phyloP scores from a whole-genome alignment of 2,329 filamentous ascomycete species.

The Paraphoma chrysanthemicola region DNA sequence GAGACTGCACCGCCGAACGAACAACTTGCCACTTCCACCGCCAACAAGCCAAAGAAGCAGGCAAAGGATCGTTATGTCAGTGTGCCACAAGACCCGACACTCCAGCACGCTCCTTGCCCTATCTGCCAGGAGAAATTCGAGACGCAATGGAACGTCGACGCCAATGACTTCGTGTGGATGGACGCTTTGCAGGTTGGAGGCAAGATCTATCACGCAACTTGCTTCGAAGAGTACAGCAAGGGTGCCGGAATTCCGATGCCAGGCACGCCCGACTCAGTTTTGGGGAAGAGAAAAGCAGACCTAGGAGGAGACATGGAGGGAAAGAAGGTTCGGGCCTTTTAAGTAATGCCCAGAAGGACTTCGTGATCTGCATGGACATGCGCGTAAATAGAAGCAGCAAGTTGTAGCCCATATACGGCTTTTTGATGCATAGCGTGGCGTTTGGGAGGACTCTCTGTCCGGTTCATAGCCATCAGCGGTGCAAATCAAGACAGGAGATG shows the following conservation, averaged over 20 bases:
- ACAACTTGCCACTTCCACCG: slow-evolving; percentile 38
- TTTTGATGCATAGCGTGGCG: slow-evolving; percentile 21
- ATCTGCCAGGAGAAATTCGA: slow-evolving; percentile 97
- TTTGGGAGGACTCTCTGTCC: neutral
- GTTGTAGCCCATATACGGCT: neutral
- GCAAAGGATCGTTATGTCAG: slow-evolving; percentile 75
- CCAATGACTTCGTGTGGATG: slow-evolving; percentile 96
- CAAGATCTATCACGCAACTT: slow-evolving; percentile 88
- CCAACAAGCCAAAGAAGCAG: slow-evolving; percentile 56
- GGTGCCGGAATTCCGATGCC: slow-evolving; percentile 40
- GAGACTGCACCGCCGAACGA: slow-evolving; percentile 59
- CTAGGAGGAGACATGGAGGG: slow-evolving; percentile 27
- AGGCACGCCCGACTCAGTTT: slow-evolving; percentile 45
- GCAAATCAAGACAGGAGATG: no score
- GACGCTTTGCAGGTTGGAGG: slow-evolving; percentile 81
- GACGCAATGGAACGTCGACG: slow-evolving; percentile 88
- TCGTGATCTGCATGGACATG: no score
- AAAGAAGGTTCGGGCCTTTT: slow-evolving; percentile 41
- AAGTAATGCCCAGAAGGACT: neutral
- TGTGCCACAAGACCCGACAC: slow-evolving; percentile 78
- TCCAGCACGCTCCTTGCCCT: slow-evolving; percentile 81
- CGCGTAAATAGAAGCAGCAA: no score
- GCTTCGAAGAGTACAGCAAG: slow-evolving; percentile 71
- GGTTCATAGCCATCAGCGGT: no score
- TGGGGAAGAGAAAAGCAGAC: slow-evolving; percentile 47